Conservation (phyloP, 371 early-diverging fungal genomes). For the Mucor irregularis region DNA sequence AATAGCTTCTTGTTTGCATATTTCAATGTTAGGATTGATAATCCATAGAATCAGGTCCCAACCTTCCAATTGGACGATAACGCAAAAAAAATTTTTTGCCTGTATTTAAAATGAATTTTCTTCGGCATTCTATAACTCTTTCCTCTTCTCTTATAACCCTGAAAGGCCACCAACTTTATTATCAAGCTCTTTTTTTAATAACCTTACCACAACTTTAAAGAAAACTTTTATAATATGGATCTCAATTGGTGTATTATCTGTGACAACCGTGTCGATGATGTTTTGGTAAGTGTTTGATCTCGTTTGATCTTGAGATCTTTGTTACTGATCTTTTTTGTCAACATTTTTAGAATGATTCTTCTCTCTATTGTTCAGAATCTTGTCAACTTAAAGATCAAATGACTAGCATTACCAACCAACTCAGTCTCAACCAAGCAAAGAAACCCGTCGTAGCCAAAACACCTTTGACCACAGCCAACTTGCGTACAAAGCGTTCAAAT, state of each 20-base stretch:
- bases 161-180: conserved; percentile 26
- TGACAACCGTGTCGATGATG: conserved; percentile 34
- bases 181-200: background rate
- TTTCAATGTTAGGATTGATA: too few species aligned
- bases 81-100: background rate
- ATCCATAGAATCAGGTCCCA: too few species aligned
- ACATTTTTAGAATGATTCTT: conserved; percentile 27
- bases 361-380: conserved; percentile 32
- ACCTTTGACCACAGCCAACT: conserved; percentile 1
- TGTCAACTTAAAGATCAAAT: conserved; percentile 39
- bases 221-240: conserved; percentile 23
- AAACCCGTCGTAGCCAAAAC: conserved; percentile 11
- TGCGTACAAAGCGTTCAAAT: conserved; percentile 23
- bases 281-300: conserved; percentile 17
- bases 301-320: background rate
- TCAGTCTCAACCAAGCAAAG: conserved; percentile 21
- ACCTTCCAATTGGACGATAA: too few species aligned
- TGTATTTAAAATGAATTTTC: conserved; percentile 2
- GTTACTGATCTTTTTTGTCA: background rate
- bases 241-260: conserved; percentile 41
- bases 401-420: conserved; percentile 28
- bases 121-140: conserved; percentile 7
- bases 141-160: conserved; percentile 26
- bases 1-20: too few species aligned
- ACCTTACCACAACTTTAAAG: background rate